These are phyloP conservation scores for Sporothrix euskadiensis DNA, from an alignment of 2,329 filamentous ascomycete genomes.

Conservation along the genomic window DNA sequence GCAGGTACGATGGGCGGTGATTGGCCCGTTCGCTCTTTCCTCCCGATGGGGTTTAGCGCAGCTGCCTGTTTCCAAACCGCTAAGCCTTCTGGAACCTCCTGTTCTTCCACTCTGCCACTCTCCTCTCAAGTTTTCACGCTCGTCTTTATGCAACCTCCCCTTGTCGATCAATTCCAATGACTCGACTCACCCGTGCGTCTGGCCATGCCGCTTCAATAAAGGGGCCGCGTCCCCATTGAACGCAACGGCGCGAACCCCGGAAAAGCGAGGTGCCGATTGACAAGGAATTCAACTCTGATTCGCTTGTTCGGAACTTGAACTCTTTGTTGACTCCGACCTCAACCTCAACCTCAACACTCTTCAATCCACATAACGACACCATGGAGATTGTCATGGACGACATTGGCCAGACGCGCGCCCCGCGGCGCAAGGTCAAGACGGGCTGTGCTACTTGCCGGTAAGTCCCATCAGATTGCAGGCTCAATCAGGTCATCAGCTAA, in stretches of 20 bases:
- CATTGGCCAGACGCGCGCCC: background rate
- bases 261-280: background rate
- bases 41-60: background rate
- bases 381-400: background rate
- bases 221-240: background rate
- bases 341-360: no score
- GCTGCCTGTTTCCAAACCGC: constrained; percentile 7
- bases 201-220: background rate
- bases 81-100: background rate
- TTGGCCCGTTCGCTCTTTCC: constrained; percentile 8
- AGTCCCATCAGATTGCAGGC: background rate
- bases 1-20: background rate
- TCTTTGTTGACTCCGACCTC: background rate
- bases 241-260: background rate
- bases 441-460: constrained; percentile 12
- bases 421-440: constrained; percentile 15
- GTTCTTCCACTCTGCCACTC: background rate
- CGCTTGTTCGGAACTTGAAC: background rate
- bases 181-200: background rate
- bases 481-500: background rate
- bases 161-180: background rate
- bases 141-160: background rate
- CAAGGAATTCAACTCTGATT: background rate
- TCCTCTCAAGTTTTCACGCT: background rate
- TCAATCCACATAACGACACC: background rate